Conservation (phyloP, 345 rosid genomes). For the Kernera saxatilis region DNA sequence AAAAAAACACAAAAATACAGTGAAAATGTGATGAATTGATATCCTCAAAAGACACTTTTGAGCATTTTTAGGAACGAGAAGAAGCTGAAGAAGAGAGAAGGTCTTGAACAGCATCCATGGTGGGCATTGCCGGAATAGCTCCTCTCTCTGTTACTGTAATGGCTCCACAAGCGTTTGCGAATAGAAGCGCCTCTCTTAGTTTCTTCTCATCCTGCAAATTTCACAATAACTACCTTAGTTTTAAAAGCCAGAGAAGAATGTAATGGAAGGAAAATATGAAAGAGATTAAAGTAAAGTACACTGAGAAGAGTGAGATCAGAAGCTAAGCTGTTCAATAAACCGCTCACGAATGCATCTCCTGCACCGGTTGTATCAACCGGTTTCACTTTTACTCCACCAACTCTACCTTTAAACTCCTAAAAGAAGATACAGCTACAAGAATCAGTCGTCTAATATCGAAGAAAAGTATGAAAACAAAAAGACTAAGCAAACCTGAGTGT, state of each 20-base stretch:
- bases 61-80: slow-evolving; percentile 16
- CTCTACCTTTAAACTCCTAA: slow-evolving; percentile 70
- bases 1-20: neutral
- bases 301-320: slow-evolving; percentile 41
- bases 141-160: slow-evolving; percentile 84
- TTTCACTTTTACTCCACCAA: slow-evolving; percentile 58
- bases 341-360: slow-evolving; percentile 81
- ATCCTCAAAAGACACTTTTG: neutral
- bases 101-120: slow-evolving; percentile 56
- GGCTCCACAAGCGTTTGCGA: slow-evolving; percentile 90
- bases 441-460: neutral
- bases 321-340: slow-evolving; percentile 55
- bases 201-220: slow-evolving; percentile 65
- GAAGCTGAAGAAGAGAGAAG: slow-evolving; percentile 28
- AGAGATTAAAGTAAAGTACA: slow-evolving; percentile 26
- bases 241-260: neutral
- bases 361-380: slow-evolving; percentile 84
- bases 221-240: neutral
- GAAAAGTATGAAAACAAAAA: neutral
- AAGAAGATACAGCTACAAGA: neutral
- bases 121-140: slow-evolving; percentile 90
- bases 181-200: slow-evolving; percentile 65
- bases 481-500: slow-evolving; percentile 55
- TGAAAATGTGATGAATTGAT: neutral
- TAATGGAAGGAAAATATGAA: neutral